Evolutionary conservation across 371 early-diverging fungal species (phyloP).

Genomic region (Gilbertella persicaria): DNA sequence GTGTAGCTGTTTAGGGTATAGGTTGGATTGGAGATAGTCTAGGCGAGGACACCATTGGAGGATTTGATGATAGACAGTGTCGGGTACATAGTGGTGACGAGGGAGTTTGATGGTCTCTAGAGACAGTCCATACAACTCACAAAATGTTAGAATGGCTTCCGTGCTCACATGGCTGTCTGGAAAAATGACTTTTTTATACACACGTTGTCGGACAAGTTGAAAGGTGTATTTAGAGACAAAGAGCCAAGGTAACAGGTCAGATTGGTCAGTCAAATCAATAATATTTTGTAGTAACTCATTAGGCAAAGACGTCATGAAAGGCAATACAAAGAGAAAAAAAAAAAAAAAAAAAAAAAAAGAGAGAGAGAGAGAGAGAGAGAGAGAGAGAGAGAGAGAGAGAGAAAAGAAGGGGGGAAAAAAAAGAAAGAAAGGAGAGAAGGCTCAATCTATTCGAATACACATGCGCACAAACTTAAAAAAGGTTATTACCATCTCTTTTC

Average conservation of each 20-base stretch:
- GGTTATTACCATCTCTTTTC: not conserved
- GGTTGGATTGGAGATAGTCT: conserved; percentile 34
- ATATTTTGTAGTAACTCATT: conserved; percentile 16
- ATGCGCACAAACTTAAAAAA: not conserved
- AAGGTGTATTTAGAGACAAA: conserved; percentile 26
- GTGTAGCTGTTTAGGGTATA: conserved; percentile 20
- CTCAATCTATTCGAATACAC: not conserved
- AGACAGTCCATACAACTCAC: conserved; percentile 35
- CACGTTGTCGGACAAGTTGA: conserved; percentile 32
- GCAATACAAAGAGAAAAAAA: not conserved
- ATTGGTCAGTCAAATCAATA: conserved; percentile 11
- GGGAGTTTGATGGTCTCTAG: conserved; percentile 44
- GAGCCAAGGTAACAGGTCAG: conserved; percentile 5
- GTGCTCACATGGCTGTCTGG: conserved; percentile 24
- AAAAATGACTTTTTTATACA: conserved; percentile 44
- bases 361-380: not conserved
- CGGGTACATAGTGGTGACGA: conserved; percentile 26
- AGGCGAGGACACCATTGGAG: conserved; percentile 33
- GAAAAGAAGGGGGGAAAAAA: no score
- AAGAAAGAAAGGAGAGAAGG: not conserved
- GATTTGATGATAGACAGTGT: conserved; percentile 25
- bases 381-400: not conserved
- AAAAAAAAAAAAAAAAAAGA: not conserved
- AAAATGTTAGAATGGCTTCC: conserved; percentile 30
- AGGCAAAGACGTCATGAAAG: conserved; percentile 8